Evolutionary conservation across 495 filamentous ascomycete genomes (phyloP), one percentile per base, ranked within the genome.

Genomic region (Penicillium turbatum): DNA sequence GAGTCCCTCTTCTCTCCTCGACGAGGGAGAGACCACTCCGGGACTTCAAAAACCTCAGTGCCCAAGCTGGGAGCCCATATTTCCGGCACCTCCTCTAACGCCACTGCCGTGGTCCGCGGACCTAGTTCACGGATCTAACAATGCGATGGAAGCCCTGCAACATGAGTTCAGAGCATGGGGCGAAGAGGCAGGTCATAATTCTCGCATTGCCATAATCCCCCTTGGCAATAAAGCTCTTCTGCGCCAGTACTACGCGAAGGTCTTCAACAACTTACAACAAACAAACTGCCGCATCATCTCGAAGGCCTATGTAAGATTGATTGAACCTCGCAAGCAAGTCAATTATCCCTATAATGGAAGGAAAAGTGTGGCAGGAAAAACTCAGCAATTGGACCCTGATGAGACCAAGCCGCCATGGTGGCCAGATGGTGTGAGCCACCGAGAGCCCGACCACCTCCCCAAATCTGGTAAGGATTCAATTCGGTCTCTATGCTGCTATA

Each of bases 251-350:
- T 87, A 88, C 53, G 72, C 77, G 36, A 77, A 78, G 15, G 70
- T 82, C 0, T 85, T 92, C 55, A 79, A 81, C 49, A 77, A 76
- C 27, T 72, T 89, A 47, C 88, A 92, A 60, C 89, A 95, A 62
- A 78, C 81, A 6, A 82, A 85, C 43, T 86, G 86, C 61, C 77
- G 44, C 72, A 76, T 73, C 13, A 79, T 92, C 15, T 82, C 82
- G 13, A 92, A 92, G 61, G 85, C 80, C 17, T 92, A 89, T 74
- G 82, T 95, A 60, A 90, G 87, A 60, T 75, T 84, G 12, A 83
- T 93, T 2, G 86, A 89, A 50, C 87, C 90, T 0, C 89, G 87
- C 60, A 96, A 96, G 64, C 89, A 95, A 64, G 82, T 84, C 0
- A 85, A 79, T 34, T 83, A 86, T 55, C 90, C 91, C 0, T 96